Evolutionary conservation across 2,329 filamentous ascomycete species (phyloP).

Genomic region (Cladophialophora carrionii): DNA sequence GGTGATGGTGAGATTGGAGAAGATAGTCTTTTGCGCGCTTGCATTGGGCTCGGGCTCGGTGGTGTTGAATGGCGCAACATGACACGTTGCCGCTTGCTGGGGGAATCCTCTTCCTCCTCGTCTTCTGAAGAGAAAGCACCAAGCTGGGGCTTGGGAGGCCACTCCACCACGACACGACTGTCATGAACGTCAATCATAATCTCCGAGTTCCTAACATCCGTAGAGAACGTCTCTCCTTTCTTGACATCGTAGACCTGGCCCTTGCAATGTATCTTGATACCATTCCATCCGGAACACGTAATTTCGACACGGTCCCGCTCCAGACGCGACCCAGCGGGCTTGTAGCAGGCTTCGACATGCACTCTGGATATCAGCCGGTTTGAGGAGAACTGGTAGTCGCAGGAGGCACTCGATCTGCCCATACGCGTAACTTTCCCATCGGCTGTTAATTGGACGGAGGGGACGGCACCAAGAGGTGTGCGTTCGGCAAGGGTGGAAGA

Average conservation of each 20-base stretch:
- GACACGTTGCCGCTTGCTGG: constrained; percentile 50
- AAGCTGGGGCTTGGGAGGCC: constrained; percentile 66
- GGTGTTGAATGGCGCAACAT: constrained; percentile 38
- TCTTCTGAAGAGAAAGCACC: constrained; percentile 38
- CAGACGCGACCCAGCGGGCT: constrained; percentile 68
- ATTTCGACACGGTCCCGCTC: constrained; percentile 82
- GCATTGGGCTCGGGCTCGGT: constrained; percentile 55
- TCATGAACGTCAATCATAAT: constrained; percentile 97
- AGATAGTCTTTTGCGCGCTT: constrained; percentile 63
- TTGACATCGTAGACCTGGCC: constrained; percentile 81
- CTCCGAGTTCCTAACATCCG: constrained; percentile 82
- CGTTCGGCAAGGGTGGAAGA: constrained; percentile 73
- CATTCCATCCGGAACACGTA: constrained; percentile 93
- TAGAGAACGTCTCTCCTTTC: constrained; percentile 88
- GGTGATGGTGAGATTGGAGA: constrained; percentile 79
- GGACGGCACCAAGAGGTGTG: constrained; percentile 78
- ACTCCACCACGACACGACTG: constrained; percentile 82
- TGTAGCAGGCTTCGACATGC: constrained; percentile 85
- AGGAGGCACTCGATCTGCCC: constrained; percentile 92
- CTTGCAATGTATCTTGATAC: constrained; percentile 87
- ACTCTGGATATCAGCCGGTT: constrained; percentile 92
- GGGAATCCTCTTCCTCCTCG: constrained; percentile 57
- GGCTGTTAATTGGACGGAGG: constrained; percentile 76
- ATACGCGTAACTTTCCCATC: constrained; percentile 82
- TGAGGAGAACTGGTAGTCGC: constrained; percentile 89